These are phyloP conservation scores for Barnettozyma salicaria DNA, from an alignment of 805 yeast species.

Conservation along the genomic window DNA sequence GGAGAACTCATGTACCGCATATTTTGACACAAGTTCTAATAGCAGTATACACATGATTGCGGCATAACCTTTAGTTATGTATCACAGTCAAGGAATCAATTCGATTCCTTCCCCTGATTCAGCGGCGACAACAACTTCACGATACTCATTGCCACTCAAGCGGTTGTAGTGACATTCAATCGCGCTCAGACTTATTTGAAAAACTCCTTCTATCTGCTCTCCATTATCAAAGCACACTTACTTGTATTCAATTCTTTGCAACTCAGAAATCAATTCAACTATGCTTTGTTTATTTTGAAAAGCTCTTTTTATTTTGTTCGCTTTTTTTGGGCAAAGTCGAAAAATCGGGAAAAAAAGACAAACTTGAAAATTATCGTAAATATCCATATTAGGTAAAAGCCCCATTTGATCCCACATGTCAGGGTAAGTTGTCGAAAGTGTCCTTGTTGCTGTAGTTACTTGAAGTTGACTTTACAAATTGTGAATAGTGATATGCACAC, in stretches of 20 bases:
- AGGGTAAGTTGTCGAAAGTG: too few species aligned
- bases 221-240: slow-evolving; percentile 2
- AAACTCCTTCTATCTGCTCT: not conserved
- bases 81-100: too few species aligned
- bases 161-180: too few species aligned
- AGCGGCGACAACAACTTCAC: slow-evolving; percentile 3
- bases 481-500: too few species aligned
- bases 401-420: not conserved
- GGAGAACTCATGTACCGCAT: too few species aligned
- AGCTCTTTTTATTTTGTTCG: not conserved
- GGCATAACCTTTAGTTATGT: too few species aligned
- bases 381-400: not conserved
- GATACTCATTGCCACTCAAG: not conserved
- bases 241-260: slow-evolving; percentile 7
- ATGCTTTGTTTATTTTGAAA: slow-evolving; percentile 8
- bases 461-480: too few species aligned
- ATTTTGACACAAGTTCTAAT: not conserved
- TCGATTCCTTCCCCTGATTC: slow-evolving; percentile 11
- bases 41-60: not conserved
- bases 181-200: not conserved
- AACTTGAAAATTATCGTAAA: not conserved
- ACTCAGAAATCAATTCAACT: slow-evolving; percentile 3
- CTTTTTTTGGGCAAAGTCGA: not conserved
- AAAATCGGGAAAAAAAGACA: slow-evolving; percentile 1
- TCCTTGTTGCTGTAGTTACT: too few species aligned